Evolutionary conservation across 1,139 yeast species (phyloP).

Genomic region (Candida smagusa): DNA sequence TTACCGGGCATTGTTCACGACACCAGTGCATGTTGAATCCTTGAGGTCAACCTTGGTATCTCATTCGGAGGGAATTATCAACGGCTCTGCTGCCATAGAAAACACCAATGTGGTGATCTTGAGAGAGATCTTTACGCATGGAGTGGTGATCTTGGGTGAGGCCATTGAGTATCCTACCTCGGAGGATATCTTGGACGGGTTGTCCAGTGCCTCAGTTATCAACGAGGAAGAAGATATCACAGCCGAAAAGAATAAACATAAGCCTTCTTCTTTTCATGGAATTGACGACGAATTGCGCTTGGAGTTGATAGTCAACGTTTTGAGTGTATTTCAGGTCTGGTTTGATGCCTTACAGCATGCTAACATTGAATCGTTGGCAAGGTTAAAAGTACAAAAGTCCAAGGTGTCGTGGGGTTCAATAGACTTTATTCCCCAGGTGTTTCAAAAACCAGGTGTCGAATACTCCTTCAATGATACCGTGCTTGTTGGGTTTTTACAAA

Average conservation of each 20-base stretch:
- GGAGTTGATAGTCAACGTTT: constrained; percentile 26
- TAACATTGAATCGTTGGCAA: constrained; percentile 8
- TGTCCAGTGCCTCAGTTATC: background rate
- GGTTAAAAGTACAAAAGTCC: constrained; percentile 4
- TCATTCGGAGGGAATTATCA: constrained; percentile 16
- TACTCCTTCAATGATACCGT: constrained; percentile 12
- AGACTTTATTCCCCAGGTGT: constrained; percentile 14
- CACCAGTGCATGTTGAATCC: constrained; percentile 25
- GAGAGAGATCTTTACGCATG: constrained; percentile 19
- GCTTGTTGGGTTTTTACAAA: constrained; percentile 16
- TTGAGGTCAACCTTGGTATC: constrained; percentile 22
- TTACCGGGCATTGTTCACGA: constrained; percentile 23
- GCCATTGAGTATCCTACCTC: constrained; percentile 12
- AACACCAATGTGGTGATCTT: constrained; percentile 9
- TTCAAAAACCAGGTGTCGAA: constrained; percentile 16
- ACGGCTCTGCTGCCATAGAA: constrained; percentile 8
- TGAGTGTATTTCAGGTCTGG: constrained; percentile 24
- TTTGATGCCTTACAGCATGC: constrained; percentile 18
- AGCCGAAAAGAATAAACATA: constrained; percentile 1
- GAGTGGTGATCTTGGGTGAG: constrained; percentile 19
- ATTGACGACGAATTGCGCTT: constrained; percentile 26
- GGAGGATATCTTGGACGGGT: background rate
- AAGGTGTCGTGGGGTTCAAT: constrained; percentile 4
- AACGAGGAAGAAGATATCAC: constrained; percentile 23
- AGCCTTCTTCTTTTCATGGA: constrained; percentile 13